Conservation (phyloP, 164 flowering plant species). For the Magnolia sinica region DNA sequence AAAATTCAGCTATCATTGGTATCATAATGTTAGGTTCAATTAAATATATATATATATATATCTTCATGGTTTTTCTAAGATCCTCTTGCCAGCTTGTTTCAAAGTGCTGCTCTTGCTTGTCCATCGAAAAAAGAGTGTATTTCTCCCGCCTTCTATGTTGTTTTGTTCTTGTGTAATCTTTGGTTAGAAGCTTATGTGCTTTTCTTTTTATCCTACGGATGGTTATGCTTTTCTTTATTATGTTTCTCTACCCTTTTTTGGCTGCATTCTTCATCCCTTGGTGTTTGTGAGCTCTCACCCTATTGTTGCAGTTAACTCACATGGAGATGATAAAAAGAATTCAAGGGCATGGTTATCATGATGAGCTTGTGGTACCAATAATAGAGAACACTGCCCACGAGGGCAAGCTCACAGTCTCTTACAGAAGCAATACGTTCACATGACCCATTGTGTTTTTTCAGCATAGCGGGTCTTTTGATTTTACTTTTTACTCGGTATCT, state of each 20-base stretch:
- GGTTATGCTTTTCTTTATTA: background rate
- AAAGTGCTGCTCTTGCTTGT: background rate
- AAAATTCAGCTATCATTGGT: background rate
- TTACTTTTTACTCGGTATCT: too few species aligned
- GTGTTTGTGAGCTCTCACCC: background rate
- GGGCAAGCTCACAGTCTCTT: constrained; percentile 70
- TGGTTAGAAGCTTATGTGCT: background rate
- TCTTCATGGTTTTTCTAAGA: background rate
- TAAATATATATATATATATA: too few species aligned
- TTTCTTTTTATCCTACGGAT: background rate
- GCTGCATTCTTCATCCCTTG: background rate
- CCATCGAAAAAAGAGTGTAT: too few species aligned
- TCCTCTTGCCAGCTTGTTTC: background rate
- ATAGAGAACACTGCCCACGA: constrained; percentile 97
- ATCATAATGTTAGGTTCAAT: background rate
- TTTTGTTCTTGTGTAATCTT: too few species aligned
- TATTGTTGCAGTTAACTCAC: constrained; percentile 67
- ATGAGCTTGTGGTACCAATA: constrained; percentile 93
- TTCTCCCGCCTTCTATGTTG: too few species aligned
- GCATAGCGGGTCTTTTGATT: too few species aligned
- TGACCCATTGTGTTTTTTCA: background rate
- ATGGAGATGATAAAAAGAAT: constrained; percentile 99
- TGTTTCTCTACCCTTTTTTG: background rate
- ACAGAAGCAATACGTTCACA: constrained; percentile 48
- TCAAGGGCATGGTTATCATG: constrained; percentile 94